A percentile compares a stretch with the other conserved stretches of the same genome.
These are phyloP conservation scores for Gremmenia infestans DNA, from an alignment of 2,329 filamentous ascomycete species.

Conservation along the genomic window DNA sequence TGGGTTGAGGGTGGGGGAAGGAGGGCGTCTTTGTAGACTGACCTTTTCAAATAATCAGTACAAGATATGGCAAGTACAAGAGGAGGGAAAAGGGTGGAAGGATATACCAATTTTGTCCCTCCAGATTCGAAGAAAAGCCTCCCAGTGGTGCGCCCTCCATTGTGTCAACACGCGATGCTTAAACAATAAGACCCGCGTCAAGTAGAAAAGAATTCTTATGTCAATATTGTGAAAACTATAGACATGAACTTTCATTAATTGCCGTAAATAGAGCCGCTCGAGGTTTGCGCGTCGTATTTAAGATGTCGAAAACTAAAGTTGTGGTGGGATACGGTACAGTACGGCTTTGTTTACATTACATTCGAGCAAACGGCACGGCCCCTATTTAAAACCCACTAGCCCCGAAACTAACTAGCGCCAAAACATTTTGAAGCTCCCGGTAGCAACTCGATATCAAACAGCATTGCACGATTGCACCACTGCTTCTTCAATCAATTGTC, in stretches of 20 bases:
- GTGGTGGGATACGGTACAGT: not conserved
- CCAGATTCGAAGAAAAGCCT: too few species aligned
- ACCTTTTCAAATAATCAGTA: conserved; percentile 14
- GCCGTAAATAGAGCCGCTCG: not conserved
- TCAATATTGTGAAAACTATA: conserved; percentile 3
- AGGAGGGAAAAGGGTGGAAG: not conserved
- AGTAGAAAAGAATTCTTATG: not conserved
- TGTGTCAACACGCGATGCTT: not conserved
- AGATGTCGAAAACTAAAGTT: conserved; percentile 5
- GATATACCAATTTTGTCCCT: conserved; percentile 14
- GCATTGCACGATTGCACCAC: not conserved
- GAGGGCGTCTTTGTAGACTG: conserved; percentile 28
- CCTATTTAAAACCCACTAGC: not conserved
- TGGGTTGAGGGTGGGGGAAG: conserved; percentile 17
- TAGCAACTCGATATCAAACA: not conserved
- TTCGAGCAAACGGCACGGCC: not conserved
- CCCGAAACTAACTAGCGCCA: conserved; percentile 14
- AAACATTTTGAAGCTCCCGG: conserved; percentile 16
- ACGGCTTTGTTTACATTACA: conserved; percentile 24
- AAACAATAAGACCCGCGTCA: too few species aligned
- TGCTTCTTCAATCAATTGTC: not conserved
- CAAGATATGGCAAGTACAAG: not conserved
- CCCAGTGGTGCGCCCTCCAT: conserved; percentile 4
- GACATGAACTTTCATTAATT: conserved; percentile 8
- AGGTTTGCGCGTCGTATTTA: conserved; percentile 5